Percentiles rank a stretch among this genome's conserved stretches.
These are phyloP conservation scores for Actinomortierella wolfii DNA, from an alignment of 371 early-diverging fungal genomes.

Conservation along the genomic window DNA sequence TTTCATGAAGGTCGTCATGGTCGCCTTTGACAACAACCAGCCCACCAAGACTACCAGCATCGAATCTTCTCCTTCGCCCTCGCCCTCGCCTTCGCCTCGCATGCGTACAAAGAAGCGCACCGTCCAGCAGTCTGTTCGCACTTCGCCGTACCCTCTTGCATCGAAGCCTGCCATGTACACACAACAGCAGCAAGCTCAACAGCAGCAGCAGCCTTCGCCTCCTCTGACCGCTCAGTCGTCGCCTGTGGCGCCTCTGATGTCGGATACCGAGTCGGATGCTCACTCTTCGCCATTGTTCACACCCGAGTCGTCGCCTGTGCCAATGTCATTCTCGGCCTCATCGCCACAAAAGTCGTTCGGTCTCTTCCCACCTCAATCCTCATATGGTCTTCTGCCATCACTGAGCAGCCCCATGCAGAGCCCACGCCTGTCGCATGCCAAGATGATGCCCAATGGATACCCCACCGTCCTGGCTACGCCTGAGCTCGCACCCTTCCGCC, in stretches of 20 bases:
- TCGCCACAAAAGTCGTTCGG: conserved; percentile 1
- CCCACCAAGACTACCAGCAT: conserved; percentile 11
- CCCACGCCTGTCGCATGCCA: not conserved
- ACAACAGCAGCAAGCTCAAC: conserved; percentile 3
- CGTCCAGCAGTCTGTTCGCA: conserved; percentile 28
- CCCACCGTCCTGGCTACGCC: conserved; percentile 31
- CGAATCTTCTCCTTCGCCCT: conserved; percentile 10
- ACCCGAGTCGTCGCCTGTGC: conserved; percentile 43
- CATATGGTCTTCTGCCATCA: conserved; percentile 10
- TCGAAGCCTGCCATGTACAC: too few species aligned
- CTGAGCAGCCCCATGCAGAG: conserved; percentile 19
- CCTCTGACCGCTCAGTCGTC: conserved; percentile 20
- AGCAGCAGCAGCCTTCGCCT: conserved; percentile 21
- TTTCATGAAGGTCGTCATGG: conserved; percentile 49
- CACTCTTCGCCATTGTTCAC: conserved; percentile 43
- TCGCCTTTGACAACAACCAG: conserved; percentile 34
- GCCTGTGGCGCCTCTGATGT: conserved; percentile 27
- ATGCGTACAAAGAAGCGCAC: conserved; percentile 23
- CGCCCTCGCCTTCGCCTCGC: conserved; percentile 43
- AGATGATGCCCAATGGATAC: too few species aligned
- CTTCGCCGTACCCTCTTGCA: conserved; percentile 25
- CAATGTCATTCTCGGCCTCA: conserved; percentile 16
- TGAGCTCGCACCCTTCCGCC: conserved; percentile 42
- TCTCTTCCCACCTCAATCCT: not conserved
- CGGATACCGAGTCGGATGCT: conserved; percentile 40